Conservation (phyloP, 768 basidiomycete species). For the Boletus sp. region DNA sequence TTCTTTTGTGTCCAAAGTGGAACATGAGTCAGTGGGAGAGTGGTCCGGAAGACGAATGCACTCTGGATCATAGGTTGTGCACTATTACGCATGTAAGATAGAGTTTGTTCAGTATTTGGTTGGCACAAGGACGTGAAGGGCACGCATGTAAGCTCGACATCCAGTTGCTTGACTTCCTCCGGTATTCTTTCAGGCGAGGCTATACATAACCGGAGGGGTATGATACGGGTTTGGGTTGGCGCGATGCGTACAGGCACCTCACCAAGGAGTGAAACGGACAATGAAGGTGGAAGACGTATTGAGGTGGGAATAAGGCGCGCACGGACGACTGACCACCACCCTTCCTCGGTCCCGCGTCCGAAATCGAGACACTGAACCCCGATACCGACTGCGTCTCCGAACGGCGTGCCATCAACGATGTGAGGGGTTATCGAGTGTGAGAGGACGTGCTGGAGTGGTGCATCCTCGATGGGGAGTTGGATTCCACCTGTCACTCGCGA, state of each 20-base stretch:
- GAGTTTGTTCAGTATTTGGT: neutral
- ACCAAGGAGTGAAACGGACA: conserved; percentile 18
- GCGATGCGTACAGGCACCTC: conserved; percentile 39
- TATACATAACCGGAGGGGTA: conserved; percentile 53
- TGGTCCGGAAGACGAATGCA: conserved; percentile 29
- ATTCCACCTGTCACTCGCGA: neutral
- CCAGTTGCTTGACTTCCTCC: conserved; percentile 32
- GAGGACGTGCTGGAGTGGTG: conserved; percentile 39
- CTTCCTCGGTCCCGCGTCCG: neutral
- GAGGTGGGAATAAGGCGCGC: conserved; percentile 8
- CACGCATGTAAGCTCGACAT: conserved; percentile 37
- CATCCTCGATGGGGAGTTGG: neutral
- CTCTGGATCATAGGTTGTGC: neutral
- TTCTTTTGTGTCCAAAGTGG: conserved; percentile 37
- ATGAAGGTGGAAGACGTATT: conserved; percentile 7
- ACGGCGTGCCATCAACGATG: conserved; percentile 71
- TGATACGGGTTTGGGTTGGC: conserved; percentile 58
- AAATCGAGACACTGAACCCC: conserved; percentile 48
- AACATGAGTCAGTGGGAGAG: conserved; percentile 46
- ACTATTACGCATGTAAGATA: neutral
- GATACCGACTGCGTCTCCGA: conserved; percentile 68
- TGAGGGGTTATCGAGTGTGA: conserved; percentile 60
- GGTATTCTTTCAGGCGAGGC: conserved; percentile 29
- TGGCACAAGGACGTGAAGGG: neutral
- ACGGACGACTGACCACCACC: conserved; percentile 53